Evolutionary conservation across 2,329 filamentous ascomycete genomes (phyloP).

Genomic region (Aureobasidium uvarum): DNA sequence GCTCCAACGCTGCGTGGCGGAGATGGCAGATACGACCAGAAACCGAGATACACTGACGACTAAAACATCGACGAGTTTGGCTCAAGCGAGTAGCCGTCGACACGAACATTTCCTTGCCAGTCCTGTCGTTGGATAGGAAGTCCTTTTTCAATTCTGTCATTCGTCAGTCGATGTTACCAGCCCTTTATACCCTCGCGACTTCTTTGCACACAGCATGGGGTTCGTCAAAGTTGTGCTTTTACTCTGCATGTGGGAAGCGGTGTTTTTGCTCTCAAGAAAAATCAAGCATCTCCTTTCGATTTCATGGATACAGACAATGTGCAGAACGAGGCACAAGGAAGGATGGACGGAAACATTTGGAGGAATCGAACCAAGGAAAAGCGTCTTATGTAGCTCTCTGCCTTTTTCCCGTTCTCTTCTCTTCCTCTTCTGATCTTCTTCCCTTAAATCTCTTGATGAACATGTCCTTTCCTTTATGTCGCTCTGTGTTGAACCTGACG

Average conservation of each 20-base stretch:
- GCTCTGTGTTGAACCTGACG: constrained; percentile 14
- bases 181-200: constrained; percentile 23
- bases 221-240: constrained; percentile 25
- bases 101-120: constrained; percentile 24
- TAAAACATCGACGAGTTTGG: constrained; percentile 22
- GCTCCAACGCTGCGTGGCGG: not conserved
- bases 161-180: constrained; percentile 23
- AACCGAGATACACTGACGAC: constrained; percentile 3
- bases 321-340: constrained; percentile 13
- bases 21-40: constrained; percentile 5
- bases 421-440: constrained; percentile 1
- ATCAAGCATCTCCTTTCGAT: constrained; percentile 23
- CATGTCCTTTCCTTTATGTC: constrained; percentile 15
- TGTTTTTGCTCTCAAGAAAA: constrained; percentile 19
- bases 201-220: constrained; percentile 21
- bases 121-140: constrained; percentile 24
- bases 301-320: constrained; percentile 21
- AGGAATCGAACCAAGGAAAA: constrained; percentile 12
- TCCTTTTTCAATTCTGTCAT: constrained; percentile 17
- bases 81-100: constrained; percentile 23
- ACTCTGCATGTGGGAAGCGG: constrained; percentile 25
- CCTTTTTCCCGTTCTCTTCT: constrained; percentile 4
- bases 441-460: constrained; percentile 15
- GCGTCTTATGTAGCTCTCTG: constrained; percentile 22
- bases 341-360: constrained; percentile 20